Evolutionary conservation across 1,139 yeast genomes (phyloP), one percentile per base, ranked within the genome.

Genomic region (Lodderomyces orthopsilosis): DNA sequence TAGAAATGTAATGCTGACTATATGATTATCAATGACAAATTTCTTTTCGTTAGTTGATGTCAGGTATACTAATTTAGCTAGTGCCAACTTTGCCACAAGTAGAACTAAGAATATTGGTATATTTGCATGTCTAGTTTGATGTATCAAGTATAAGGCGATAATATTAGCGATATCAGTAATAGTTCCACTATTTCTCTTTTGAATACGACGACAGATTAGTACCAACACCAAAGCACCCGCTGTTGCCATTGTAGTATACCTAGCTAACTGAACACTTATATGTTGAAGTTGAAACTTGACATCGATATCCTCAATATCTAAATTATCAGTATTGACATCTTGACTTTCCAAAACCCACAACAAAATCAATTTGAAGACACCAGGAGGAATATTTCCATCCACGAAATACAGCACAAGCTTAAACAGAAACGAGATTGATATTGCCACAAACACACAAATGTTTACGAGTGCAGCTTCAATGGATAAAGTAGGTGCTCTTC

Each of bases 101-200:
- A 84, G 78, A 0, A 81, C 59, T 2, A 81, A 53, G 54, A 82
- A 88, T 6, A 90, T 61, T 0, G 96, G 95, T 24, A 89, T 82
- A 51, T 86, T 85, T 37, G 74, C 74, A 2, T 77, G 63, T 30
- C 86, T 73, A 0, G 94, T 73, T 57, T 91, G 96, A 49, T 85
- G 82, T 2, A 90, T 68, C 38, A 90, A 65, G 35, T 85, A 61
- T 1, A 85, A 53, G 2, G 84, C 75, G 1, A 75, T 41, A 3
- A 79, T 51, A 38, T 75, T 70, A 3, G 71, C 56, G 3, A 77
- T 48, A 51, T 77, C 81, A 12, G 75, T 68, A 24, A 74, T 57
- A 18, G 66, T 45, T 0, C 65, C 68, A 38, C 26, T 17, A 6
- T 28, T 10, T 8, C 40, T 30, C n/a, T 17, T 30, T 30, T 30